A percentile compares a stretch with the other conserved stretches of the same genome.
These are phyloP conservation scores for Sphagnum tenellum DNA, from an alignment of 225 moss, liverwort and hornwort species.

Conservation along the genomic window DNA sequence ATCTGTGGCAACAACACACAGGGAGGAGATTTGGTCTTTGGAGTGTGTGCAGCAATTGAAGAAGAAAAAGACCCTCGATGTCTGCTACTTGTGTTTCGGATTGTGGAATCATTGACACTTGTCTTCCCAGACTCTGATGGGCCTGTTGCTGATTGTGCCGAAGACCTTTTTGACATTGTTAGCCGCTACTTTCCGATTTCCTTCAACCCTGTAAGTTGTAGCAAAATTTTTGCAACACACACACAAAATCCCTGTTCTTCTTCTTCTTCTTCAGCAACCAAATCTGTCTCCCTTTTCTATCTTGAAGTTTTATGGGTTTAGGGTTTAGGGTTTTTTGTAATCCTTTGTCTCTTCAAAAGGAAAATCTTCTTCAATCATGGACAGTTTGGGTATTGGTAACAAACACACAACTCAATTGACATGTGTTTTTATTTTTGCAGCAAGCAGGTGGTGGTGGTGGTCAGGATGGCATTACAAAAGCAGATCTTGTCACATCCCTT, in stretches of 20 bases:
- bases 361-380: too few relatives aligned
- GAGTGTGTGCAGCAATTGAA: conserved; percentile 64
- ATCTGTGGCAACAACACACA: conserved; percentile 8
- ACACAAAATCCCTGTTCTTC: too few relatives aligned
- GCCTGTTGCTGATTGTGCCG: conserved; percentile 46
- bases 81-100: conserved; percentile 54
- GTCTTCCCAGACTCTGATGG: conserved; percentile 58
- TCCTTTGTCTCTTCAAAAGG: too few relatives aligned
- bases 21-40: conserved; percentile 61
- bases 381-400: too few relatives aligned
- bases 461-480: conserved; percentile 52
- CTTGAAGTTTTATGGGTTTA: too few relatives aligned
- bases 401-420: too few relatives aligned
- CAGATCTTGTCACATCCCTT: conserved; percentile 54
- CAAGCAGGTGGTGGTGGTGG: conserved; percentile 20
- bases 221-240: neutral
- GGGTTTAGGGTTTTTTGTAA: too few relatives aligned
- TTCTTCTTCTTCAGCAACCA: too few relatives aligned
- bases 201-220: conserved; percentile 54
- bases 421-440: conserved; percentile 17
- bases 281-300: too few relatives aligned
- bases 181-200: conserved; percentile 79
- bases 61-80: conserved; percentile 79
- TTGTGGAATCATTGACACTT: conserved; percentile 41
- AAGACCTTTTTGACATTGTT: conserved; percentile 62